Evolutionary conservation across 805 yeast species (phyloP), one percentile per base, ranked within the genome.

Genomic region (Saccharomycopsis fodiens): DNA sequence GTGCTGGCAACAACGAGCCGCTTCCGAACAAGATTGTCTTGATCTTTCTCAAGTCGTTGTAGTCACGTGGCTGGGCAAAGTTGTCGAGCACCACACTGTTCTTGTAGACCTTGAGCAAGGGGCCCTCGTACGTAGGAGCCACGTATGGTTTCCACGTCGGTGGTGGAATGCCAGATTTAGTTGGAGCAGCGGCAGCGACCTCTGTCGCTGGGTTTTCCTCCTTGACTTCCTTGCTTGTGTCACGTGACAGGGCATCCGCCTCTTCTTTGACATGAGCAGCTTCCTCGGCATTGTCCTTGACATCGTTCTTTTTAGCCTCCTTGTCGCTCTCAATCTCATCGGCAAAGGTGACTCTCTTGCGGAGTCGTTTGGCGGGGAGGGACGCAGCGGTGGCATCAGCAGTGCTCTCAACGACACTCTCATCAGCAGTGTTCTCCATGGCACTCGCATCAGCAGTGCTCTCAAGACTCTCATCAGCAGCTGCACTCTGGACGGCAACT

Each of bases 91-190:
- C 68, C 0, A 86, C 59, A 35, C 66, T 66, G 53, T 80, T 78
- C 30, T 74, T 68, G 1, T 78, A 69, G 2, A 82, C 78, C 44
- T 69, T 69, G 55, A 79, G 87, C 2, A 67, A 61, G 1, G 95
- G 95, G 0, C 95, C 95, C 59, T 79, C 81, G 54, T 69, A 78
- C 0, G 67, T 50, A 1, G 51, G 46, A 19, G 22, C n/a, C 7
- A n/a, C 6, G 34, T 20, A 6, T 12, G 19, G 6, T 23, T 36
- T 27, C 25, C 21, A 25, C 19, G 38, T 22, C 4, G 42, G 16
- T 20, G 16, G 5, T 30, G 13, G 16, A 32, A 17, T n/a, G 4
- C 10, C 13, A 17, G 25, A 40, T n/a, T 21, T 20, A 17, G 12
- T 19, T 32, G 7, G n/a, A 12, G 13, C 17, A 15, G 7, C 29